Evolutionary conservation across 73 alveolate species (phyloP).

Genomic region (Tetrahymena thermophila): DNA sequence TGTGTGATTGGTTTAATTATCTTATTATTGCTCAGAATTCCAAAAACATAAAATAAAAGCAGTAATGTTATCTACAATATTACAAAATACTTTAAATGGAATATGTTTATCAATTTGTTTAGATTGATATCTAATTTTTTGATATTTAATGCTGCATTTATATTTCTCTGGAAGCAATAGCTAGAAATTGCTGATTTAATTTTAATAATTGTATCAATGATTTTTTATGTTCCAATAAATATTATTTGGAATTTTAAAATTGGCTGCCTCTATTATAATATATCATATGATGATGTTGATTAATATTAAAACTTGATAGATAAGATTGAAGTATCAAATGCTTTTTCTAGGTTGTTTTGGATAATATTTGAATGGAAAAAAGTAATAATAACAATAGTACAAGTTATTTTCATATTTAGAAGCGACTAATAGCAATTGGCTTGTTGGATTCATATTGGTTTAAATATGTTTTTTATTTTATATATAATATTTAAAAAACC

Average conservation of each 20-base stretch:
- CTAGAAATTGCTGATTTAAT: neutral
- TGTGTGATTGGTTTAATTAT: neutral
- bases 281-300: neutral
- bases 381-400: neutral
- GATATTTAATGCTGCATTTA: neutral
- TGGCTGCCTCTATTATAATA: neutral
- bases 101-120: neutral
- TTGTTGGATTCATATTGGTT: neutral
- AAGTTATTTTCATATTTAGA: neutral
- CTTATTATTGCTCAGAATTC: neutral
- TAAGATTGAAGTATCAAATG: neutral
- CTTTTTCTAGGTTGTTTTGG: neutral
- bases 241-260: neutral
- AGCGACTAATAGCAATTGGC: neutral
- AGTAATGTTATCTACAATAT: neutral
- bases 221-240: neutral
- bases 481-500: neutral
- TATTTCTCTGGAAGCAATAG: neutral
- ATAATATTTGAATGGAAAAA: neutral
- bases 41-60: neutral
- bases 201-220: neutral
- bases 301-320: neutral
- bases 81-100: neutral
- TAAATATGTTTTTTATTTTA: neutral
- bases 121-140: neutral